Percentiles rank a stretch among this genome's conserved stretches.
Evolutionary conservation across 129 eudicot species (phyloP).

Genomic region (Artemisia tridentata): DNA sequence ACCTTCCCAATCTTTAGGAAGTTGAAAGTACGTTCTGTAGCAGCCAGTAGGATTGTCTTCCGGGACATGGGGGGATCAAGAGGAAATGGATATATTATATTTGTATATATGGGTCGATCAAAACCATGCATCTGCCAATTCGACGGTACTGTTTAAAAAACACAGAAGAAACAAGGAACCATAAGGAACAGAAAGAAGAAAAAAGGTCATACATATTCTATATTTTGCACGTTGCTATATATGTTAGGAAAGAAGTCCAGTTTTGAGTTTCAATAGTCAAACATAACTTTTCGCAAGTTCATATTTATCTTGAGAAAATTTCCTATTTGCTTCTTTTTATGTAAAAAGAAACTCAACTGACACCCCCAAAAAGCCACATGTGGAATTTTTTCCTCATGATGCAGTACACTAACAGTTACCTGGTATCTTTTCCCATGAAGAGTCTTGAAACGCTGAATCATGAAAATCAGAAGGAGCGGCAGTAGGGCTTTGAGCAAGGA

Average conservation of each 20-base stretch:
- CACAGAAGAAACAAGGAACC: conserved; percentile 1
- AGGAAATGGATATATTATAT: conserved; percentile 77
- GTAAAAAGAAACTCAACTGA: neutral
- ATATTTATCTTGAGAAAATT: neutral
- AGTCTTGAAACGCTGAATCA: conserved; percentile 58
- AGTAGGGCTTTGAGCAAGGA: conserved; percentile 59
- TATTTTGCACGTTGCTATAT: conserved; percentile 3
- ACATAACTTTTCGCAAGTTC: neutral
- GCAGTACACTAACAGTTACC: conserved; percentile 29
- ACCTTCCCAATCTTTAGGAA: conserved; percentile 97
- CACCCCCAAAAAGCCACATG: neutral
- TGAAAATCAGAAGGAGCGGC: conserved; percentile 57
- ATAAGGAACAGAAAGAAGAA: conserved; percentile 6
- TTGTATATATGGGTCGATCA: conserved; percentile 86
- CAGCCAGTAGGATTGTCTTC: conserved; percentile 91
- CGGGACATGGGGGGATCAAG: conserved; percentile 89
- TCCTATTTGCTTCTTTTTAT: neutral
- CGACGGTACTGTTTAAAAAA: conserved; percentile 71
- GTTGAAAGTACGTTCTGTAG: conserved; percentile 75
- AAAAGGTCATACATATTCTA: neutral
- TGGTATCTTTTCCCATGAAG: conserved; percentile 82
- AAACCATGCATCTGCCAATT: conserved; percentile 98
- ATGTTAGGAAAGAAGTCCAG: neutral
- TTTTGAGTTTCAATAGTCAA: conserved; percentile 14
- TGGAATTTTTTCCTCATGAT: neutral